Evolutionary conservation across 2,329 filamentous ascomycete species (phyloP).

Genomic region (Lachnellula suecica): DNA sequence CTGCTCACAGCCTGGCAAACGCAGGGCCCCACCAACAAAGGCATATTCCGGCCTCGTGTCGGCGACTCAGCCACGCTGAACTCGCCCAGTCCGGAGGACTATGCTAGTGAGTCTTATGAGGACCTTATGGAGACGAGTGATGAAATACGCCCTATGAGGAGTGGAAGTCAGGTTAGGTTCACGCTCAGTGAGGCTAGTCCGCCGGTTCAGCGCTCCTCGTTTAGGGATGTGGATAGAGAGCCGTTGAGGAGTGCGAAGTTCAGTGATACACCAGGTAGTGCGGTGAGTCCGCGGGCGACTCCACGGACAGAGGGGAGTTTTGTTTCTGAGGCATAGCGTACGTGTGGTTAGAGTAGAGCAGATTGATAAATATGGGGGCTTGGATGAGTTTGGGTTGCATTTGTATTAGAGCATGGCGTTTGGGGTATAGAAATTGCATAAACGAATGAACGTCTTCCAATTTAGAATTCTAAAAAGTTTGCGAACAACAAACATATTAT

Average conservation of each 20-base stretch:
- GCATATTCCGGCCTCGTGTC: conserved; percentile 24
- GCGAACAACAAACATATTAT: no score
- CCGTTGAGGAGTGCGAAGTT: conserved; percentile 6
- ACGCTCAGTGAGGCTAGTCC: conserved; percentile 11
- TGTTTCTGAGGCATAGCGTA: background rate
- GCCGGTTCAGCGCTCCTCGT: conserved; percentile 8
- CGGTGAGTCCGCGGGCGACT: conserved; percentile 8
- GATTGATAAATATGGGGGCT: background rate
- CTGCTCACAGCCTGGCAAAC: conserved; percentile 56
- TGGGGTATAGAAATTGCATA: no score
- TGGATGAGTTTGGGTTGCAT: background rate
- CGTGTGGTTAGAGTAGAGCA: background rate
- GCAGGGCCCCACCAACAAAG: conserved; percentile 22
- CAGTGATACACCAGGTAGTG: conserved; percentile 1
- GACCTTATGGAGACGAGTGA: conserved; percentile 8
- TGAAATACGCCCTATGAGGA: background rate
- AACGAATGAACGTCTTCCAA: no score
- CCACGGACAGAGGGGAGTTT: background rate
- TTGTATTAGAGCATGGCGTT: no score
- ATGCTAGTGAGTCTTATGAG: conserved; percentile 12
- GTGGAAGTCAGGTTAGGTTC: conserved; percentile 17
- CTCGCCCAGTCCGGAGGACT: conserved; percentile 16
- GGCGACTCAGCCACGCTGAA: background rate
- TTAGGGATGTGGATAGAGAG: conserved; percentile 17
- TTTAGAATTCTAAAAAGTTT: no score